phyloP scores from a whole-genome alignment of 768 basidiomycete genomes.

The Calvatia gigantea region DNA sequence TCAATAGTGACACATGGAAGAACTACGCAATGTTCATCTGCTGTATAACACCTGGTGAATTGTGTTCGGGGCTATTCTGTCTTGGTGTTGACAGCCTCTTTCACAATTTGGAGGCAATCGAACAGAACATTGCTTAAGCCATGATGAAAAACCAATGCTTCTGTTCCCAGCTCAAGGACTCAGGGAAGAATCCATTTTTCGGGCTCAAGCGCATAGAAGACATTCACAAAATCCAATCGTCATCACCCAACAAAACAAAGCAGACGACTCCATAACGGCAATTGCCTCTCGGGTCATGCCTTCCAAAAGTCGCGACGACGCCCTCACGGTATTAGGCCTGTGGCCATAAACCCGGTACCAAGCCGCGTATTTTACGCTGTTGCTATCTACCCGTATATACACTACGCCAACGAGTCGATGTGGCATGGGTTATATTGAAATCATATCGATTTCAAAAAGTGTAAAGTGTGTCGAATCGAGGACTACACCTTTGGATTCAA shows the following conservation, averaged over 20 bases:
- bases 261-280: conserved; percentile 38
- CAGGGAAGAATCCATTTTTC: conserved; percentile 97
- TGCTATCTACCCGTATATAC: conserved; percentile 97
- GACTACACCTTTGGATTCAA: no score
- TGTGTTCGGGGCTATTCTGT: neutral
- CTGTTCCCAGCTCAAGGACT: conserved; percentile 98
- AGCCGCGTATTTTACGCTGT: conserved; percentile 84
- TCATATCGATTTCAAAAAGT: no score
- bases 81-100: neutral
- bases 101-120: conserved; percentile 50
- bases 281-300: conserved; percentile 28
- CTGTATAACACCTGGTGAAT: conserved; percentile 84
- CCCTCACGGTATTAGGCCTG: conserved; percentile 21
- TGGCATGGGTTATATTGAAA: no score
- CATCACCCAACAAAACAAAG: conserved; percentile 85
- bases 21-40: conserved; percentile 99
- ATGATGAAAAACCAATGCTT: conserved; percentile 95
- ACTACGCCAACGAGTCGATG: no score
- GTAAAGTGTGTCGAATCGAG: no score
- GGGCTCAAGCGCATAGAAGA: conserved; percentile 98
- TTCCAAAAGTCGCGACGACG: conserved; percentile 23
- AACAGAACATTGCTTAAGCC: conserved; percentile 91
- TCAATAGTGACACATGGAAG: conserved; percentile 98
- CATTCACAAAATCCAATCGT: conserved; percentile 95
- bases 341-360: conserved; percentile 16